A percentile compares a stretch with the other conserved stretches of the same genome.
Conservation (phyloP, 208 protist species). For the Crithidia thermophila region DNA sequence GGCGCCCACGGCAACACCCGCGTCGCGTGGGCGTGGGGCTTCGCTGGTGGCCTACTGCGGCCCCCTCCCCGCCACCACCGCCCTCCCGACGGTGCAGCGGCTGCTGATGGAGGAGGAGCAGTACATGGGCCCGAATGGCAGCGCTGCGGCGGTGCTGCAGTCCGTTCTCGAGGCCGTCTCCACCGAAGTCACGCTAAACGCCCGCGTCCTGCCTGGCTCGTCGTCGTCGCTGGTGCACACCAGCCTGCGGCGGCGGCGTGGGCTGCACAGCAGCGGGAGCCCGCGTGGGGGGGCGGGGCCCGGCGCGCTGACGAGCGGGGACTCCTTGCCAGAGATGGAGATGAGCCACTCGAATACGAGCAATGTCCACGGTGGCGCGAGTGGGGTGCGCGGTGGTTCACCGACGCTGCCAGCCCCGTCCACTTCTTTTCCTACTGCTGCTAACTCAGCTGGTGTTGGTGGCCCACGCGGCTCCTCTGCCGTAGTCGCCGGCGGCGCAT, state of each 20-base stretch:
- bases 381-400: background rate
- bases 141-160: conserved; percentile 23
- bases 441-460: too few species aligned
- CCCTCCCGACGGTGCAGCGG: conserved; percentile 43
- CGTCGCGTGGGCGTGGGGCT: background rate
- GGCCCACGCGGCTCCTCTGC: too few species aligned
- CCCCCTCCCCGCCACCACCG: conserved; percentile 42
- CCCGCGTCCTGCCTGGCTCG: conserved; percentile 13
- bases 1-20: conserved; percentile 13
- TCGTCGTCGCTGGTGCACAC: conserved; percentile 22
- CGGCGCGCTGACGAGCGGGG: background rate
- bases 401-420: background rate
- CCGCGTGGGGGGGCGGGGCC: background rate
- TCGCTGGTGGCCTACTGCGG: conserved; percentile 18
- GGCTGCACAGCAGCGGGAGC: conserved; percentile 11
- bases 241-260: conserved; percentile 24
- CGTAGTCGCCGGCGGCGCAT: too few species aligned
- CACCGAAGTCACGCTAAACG: conserved; percentile 21
- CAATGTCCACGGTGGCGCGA: too few species aligned
- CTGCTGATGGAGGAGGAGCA: conserved; percentile 31
- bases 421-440: too few species aligned
- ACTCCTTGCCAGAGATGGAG: background rate
- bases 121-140: conserved; percentile 27
- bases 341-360: too few species aligned
- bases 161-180: conserved; percentile 26